A percentile compares a stretch with the other conserved stretches of the same genome.
These are phyloP conservation scores for Claviceps paspali DNA, from an alignment of 2,329 filamentous ascomycete species.

Conservation along the genomic window DNA sequence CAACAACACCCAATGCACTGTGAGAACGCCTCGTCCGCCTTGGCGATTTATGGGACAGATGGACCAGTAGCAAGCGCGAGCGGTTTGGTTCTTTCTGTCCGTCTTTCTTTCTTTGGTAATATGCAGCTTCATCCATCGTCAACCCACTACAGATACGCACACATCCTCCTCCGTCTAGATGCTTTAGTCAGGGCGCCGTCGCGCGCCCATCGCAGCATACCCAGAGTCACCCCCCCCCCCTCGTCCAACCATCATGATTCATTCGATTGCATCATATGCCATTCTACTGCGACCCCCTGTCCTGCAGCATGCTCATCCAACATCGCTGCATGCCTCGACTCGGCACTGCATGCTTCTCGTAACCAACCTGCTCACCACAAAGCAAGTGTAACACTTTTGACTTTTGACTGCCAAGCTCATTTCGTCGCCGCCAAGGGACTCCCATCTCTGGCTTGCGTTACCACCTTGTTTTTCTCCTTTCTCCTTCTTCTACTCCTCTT, in stretches of 20 bases:
- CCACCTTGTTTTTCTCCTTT: background rate
- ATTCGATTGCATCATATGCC: no score
- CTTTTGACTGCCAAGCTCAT: background rate
- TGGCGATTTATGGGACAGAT: no score
- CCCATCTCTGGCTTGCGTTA: no score
- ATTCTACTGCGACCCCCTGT: no score
- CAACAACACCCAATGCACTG: no score
- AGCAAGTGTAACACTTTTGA: background rate
- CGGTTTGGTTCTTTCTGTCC: no score
- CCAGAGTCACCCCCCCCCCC: no score
- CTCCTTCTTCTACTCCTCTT: slow-evolving; percentile 19
- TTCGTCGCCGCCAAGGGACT: background rate
- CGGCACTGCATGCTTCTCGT: slow-evolving; percentile 1
- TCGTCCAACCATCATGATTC: no score
- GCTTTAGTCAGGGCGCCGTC: background rate
- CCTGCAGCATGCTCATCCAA: background rate
- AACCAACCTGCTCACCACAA: background rate
- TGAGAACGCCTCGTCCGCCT: no score
- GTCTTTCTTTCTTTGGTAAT: no score
- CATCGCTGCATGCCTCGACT: background rate
- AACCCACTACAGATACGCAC: no score
- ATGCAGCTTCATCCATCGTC: slow-evolving; percentile 5
- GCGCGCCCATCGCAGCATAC: background rate
- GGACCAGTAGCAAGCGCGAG: no score
- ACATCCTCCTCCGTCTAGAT: background rate